Base-by-base conservation (phyloP, 2,329 filamentous ascomycete species). In the Fusarium odoratissimum region DNA sequence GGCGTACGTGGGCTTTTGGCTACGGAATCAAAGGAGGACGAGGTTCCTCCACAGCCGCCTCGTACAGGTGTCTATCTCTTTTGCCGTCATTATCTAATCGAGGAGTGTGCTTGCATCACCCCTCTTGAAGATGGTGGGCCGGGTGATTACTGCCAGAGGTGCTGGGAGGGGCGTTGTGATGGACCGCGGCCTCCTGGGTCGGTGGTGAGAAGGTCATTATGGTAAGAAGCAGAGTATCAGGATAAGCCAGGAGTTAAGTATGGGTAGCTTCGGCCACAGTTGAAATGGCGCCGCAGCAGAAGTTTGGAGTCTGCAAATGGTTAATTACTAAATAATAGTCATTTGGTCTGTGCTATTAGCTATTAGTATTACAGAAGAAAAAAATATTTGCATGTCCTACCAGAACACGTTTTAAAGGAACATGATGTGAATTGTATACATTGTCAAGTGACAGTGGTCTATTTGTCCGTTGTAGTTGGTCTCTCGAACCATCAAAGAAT, bases 81-180 rank as follows among this genome's bases (percentile, higher is more conserved):
- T 33, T 77, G 75, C 31, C 73, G 71, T 33, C 73, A 76, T 49
- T 60, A 60, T 23, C 67, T 75, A 17, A 57, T 65, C 17, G 66
- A 64, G 14, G 59, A 61, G 17, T 77, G 75, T 45, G 63, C 62
- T 13, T 77, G 75, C 23, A 54, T 58, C 31, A 69, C 61, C 8
- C 51, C 60, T 8, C 55, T 77, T 8, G 58, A 60, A 16, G 60
- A 60, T 6, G 31, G 46, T 7, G 67, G 56, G 23, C 37, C 48
- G 13, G 75, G 75, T 13, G 73, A 77, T 40, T 76, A 77, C n/a
- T 77, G 75, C 25, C 65, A 72, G 44, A 60, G 41, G 19, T 77
- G 75, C 42, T 77, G 75, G 75, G 63, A 64, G n/a, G 75, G 73
- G n/a, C 60, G 45, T 13, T 76, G 75, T 13, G 31, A 31, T 13